Percentiles rank a stretch among this genome's conserved stretches.
phyloP scores from a whole-genome alignment of 257 asterid species.

The Striga asiatica region DNA sequence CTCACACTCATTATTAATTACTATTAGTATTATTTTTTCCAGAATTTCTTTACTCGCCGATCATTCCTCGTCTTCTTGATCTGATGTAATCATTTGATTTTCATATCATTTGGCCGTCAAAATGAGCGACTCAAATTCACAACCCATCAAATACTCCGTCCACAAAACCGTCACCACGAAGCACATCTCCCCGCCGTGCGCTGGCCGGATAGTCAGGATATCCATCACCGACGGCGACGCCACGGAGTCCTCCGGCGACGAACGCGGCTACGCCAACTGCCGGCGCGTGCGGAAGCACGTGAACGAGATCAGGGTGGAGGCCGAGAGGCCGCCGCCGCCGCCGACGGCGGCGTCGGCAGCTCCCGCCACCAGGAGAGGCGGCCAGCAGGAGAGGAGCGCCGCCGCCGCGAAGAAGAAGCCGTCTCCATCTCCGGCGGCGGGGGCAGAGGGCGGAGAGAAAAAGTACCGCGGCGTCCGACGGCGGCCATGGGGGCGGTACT shows the following conservation, averaged over 20 bases:
- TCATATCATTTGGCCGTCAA: neutral
- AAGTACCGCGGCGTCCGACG: constrained; percentile 70
- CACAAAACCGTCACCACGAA: constrained; percentile 23
- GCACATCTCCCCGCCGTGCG: neutral
- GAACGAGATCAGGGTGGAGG: constrained; percentile 39
- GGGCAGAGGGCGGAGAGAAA: constrained; percentile 8
- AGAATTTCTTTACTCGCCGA: neutral
- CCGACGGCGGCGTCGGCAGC: too few species aligned
- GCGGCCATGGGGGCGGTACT: constrained; percentile 86
- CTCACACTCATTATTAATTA: neutral
- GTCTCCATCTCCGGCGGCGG: neutral
- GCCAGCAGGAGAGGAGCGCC: neutral
- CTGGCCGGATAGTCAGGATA: constrained; percentile 45
- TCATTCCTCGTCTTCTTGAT: neutral
- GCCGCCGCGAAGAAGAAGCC: constrained; percentile 12
- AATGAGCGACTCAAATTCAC: constrained; percentile 4
- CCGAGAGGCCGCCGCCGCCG: neutral
- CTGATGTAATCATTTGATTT: neutral
- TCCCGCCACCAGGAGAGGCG: neutral
- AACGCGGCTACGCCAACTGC: constrained; percentile 1
- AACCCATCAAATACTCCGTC: constrained; percentile 18
- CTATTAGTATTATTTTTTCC: neutral
- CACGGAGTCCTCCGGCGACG: constrained; percentile 63
- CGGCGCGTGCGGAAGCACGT: constrained; percentile 31
- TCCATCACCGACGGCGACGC: constrained; percentile 58